Evolutionary conservation across 192 early-diverging fungal genomes (phyloP), one percentile per base, ranked within the genome.

Genomic region (Backusella tarrabulga): DNA sequence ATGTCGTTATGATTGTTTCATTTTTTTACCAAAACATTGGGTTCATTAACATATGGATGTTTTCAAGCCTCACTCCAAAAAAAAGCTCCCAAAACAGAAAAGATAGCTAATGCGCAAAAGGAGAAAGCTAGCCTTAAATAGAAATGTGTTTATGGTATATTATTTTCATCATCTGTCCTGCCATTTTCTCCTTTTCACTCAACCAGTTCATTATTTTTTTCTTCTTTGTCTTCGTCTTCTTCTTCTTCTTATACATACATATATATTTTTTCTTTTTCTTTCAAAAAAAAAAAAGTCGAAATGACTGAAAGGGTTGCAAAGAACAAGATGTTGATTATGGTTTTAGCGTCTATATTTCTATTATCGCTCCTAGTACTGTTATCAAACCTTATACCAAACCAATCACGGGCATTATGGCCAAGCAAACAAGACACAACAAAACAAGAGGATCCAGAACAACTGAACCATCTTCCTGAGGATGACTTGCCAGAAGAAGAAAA

Each of bases 401-500:
- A 26, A 50, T 72, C 71, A 63, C 26, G n/a, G 2, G 1, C n/a
- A 26, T 1, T 29, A 29, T 63, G 56, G 56, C 0, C 23, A 21
- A 21, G 8, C 7, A 54, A 54, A 23, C 19, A 54, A 21, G 52
- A n/a, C 5, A 21, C 21, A 17, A 21, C 21, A 63, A 2, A 21
- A 26, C 23, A 26, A 21, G 8, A 29, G 0, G 56, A 63, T 23
- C 56, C 56, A 26, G 56, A 63, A 11, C 56, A 63, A 29, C 56
- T 63, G 4, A 7, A 63, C 1, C 23, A 63, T 56, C 19, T 56
- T 3, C 54, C n/a, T 1, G 40, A 11, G 11, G 19, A 42, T 0
- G 75, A 71, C 34, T 26, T 32, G 21, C 76, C 76, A 34, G 76
- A 77, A 40, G 68, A 40, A 38, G 68, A 44, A 6, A 44, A 72